Evolutionary conservation across 2,329 filamentous ascomycete species (phyloP), one percentile per base, ranked within the genome.

Genomic region (Blastomyces parvus): DNA sequence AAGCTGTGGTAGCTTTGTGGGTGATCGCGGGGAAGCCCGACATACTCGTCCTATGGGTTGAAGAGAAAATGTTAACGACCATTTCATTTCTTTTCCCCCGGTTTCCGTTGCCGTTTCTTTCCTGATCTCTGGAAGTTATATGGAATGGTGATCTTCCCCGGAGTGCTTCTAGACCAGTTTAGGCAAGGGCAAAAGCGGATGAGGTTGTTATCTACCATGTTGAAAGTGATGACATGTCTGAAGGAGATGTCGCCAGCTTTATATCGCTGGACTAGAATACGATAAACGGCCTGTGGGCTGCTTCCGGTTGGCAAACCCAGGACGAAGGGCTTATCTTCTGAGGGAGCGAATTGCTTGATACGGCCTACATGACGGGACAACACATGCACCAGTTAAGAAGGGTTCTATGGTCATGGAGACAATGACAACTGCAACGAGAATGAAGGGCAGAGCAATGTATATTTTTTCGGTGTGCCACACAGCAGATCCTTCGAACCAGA

Each of bases 1-100:
- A 94, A 95, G 67, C 87, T 89, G 79, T 95, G 90, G 77, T 95
- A 95, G 70, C 87, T 91, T 74, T 94, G 87, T 14, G 89, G 86
- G 74, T 95, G 89, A 70, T 92, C 89, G 70, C 89, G 86, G 42
- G 90, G 87, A 66, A 95, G 84, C 63, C 88, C 89, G 68, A 94
- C 89, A 71, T 95, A 95, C 78, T 95, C 90, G 77, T 95, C 90
- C 86, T 88, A 68, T 38, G 22, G 8, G 22, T 38, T 11, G 25
- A 17, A 25, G 50, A 59, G 56, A 58, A 50, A 44, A 44, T 60
- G 25, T 58, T 42, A 53, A 53, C 22, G 38, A 58, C 62, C 52
- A 52, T n/a, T 46, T 30, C 27, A 30, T 30, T 30, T 30, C 4
- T 30, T 30, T 52, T 3, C 2, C 48, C 8, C 17, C 17, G 4